phyloP scores from a whole-genome alignment of 2,329 filamentous ascomycete genomes.

The Pyrenophora graminea region DNA sequence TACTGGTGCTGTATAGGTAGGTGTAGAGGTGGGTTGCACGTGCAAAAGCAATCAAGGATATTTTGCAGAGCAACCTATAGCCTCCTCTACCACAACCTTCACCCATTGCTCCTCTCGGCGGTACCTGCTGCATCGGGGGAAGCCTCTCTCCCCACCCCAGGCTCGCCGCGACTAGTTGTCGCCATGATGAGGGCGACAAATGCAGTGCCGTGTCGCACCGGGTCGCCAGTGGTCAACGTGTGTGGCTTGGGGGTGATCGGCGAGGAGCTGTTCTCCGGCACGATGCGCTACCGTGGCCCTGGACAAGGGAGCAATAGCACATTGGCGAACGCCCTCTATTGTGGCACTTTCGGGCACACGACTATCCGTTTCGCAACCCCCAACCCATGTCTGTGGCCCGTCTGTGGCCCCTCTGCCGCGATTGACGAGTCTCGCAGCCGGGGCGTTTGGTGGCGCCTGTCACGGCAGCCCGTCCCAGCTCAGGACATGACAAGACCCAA shows the following conservation, averaged over 20 bases:
- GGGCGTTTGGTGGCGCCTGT: slow-evolving; percentile 27
- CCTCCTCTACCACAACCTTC: neutral
- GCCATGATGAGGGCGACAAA: neutral
- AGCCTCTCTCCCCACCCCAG: slow-evolving; percentile 1
- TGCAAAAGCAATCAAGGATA: slow-evolving; percentile 22
- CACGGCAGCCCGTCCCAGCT: slow-evolving; percentile 10
- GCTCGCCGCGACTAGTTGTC: slow-evolving; percentile 5
- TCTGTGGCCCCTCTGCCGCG: slow-evolving; percentile 20
- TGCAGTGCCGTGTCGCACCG: slow-evolving; percentile 1
- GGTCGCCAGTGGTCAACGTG: neutral
- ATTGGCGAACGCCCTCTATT: slow-evolving; percentile 10
- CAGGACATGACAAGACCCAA: slow-evolving; percentile 11
- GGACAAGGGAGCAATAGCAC: slow-evolving; percentile 16
- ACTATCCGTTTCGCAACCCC: slow-evolving; percentile 11
- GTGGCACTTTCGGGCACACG: slow-evolving; percentile 11
- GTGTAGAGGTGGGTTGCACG: slow-evolving; percentile 15
- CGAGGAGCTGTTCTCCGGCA: slow-evolving; percentile 22
- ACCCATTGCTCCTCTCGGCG: neutral
- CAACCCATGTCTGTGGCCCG: slow-evolving; percentile 19
- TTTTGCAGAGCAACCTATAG: neutral
- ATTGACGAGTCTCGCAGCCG: slow-evolving; percentile 12
- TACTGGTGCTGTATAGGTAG: too few species aligned
- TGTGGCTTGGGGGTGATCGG: slow-evolving; percentile 22
- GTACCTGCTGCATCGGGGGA: slow-evolving; percentile 20
- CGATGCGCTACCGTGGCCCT: slow-evolving; percentile 15